A percentile compares a stretch with the other conserved stretches of the same genome.
Conservation (phyloP, 495 filamentous ascomycete genomes). For the Hypoxylon fuscum region DNA sequence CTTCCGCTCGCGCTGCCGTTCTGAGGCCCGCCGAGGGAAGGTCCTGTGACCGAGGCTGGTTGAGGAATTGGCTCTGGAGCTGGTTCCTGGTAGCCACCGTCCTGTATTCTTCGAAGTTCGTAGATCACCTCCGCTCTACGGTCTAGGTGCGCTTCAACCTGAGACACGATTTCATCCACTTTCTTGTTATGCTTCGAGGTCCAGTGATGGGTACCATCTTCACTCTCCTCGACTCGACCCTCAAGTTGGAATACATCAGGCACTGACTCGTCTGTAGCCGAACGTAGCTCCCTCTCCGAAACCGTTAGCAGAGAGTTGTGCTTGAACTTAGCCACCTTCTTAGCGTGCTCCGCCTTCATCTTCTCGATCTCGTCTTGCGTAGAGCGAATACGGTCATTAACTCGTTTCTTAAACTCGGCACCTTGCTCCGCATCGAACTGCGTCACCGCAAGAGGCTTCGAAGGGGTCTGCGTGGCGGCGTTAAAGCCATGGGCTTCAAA, state of each 20-base stretch:
- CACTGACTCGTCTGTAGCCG: constrained; percentile 63
- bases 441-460: constrained; percentile 64
- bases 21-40: constrained; percentile 34
- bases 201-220: constrained; percentile 52
- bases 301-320: constrained; percentile 69
- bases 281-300: constrained; percentile 70
- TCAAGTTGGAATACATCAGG: constrained; percentile 72
- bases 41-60: constrained; percentile 16
- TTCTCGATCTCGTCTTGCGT: constrained; percentile 81
- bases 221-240: constrained; percentile 64
- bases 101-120: constrained; percentile 71
- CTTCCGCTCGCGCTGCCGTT: constrained; percentile 25
- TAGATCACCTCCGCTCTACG: constrained; percentile 66
- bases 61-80: constrained; percentile 53
- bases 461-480: constrained; percentile 57
- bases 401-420: constrained; percentile 80
- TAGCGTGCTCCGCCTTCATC: constrained; percentile 80
- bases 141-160: constrained; percentile 64
- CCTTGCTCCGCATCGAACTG: constrained; percentile 73
- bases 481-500: constrained; percentile 67
- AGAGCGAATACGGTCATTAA: constrained; percentile 68
- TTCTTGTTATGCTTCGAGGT: constrained; percentile 60
- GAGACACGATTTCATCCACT: constrained; percentile 68
- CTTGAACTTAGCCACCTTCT: constrained; percentile 75
- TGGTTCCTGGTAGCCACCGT: constrained; percentile 71